Evolutionary conservation across 139 green algal species (phyloP).

Genomic region (Eudorina sp.): DNA sequence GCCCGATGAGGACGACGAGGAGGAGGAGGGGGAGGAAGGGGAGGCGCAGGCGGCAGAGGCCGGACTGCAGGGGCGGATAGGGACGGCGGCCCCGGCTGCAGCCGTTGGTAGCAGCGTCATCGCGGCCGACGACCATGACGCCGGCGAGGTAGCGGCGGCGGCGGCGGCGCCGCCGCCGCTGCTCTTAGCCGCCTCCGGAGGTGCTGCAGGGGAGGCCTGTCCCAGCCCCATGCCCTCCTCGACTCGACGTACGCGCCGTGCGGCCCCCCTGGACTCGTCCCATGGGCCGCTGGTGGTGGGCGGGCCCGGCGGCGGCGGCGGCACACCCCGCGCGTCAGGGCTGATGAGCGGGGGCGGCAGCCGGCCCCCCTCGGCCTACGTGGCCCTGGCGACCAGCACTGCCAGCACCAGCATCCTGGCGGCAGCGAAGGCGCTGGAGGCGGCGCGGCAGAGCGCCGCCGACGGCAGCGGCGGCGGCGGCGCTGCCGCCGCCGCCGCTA

Average conservation of each 20-base stretch:
- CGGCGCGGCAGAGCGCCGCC: background rate
- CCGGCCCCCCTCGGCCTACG: background rate
- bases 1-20: background rate
- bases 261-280: background rate
- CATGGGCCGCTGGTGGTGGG: background rate
- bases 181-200: background rate
- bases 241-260: background rate
- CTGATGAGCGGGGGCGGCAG: no score
- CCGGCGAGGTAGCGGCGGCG: background rate
- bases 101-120: background rate
- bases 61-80: background rate
- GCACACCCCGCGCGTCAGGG: no score
- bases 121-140: background rate
- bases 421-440: background rate
- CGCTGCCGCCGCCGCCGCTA: no score
- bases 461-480: background rate
- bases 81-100: no score
- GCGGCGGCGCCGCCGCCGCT: background rate
- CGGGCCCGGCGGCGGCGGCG: background rate
- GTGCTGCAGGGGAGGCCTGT: background rate
- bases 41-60: background rate
- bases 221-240: background rate
- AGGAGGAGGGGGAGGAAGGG: no score
- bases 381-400: background rate
- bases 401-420: background rate